Evolutionary conservation across 257 asterid genomes (phyloP).

Genomic region (Gentiana macrophylla): DNA sequence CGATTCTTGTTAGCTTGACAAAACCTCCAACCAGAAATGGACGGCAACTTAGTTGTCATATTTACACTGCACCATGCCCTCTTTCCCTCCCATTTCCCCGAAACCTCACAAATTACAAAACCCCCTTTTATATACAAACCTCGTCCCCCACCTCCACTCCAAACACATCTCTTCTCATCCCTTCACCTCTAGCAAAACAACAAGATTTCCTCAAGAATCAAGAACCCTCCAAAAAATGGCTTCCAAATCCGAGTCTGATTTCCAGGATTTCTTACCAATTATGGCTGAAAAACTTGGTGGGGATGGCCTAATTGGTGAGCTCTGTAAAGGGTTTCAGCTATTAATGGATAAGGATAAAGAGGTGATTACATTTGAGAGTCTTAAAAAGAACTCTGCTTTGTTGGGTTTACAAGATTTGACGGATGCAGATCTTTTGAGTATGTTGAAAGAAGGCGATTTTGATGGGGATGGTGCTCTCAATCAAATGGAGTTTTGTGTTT

Average conservation of each 20-base stretch:
- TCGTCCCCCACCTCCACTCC: neutral
- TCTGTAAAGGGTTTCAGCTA: constrained; percentile 43
- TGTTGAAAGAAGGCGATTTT: constrained; percentile 50
- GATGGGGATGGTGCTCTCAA: constrained; percentile 53
- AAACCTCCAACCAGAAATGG: too few relatives aligned
- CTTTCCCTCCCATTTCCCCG: constrained; percentile 18
- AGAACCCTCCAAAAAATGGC: constrained; percentile 10
- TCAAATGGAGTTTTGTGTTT: constrained; percentile 60
- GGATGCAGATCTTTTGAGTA: constrained; percentile 33
- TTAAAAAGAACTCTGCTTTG: constrained; percentile 35
- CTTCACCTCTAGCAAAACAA: neutral
- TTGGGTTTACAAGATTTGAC: constrained; percentile 38
- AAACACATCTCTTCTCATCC: neutral
- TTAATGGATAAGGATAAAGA: constrained; percentile 34
- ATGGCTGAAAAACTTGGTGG: constrained; percentile 61
- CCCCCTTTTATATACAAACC: constrained; percentile 12
- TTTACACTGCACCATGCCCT: constrained; percentile 1
- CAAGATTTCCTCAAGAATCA: neutral
- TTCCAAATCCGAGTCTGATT: constrained; percentile 20
- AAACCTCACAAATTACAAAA: constrained; percentile 5
- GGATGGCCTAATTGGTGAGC: constrained; percentile 39
- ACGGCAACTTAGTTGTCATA: constrained; percentile 16
- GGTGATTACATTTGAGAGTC: constrained; percentile 41
- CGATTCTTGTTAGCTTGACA: too few relatives aligned
- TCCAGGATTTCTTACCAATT: constrained; percentile 40